Evolutionary conservation across 257 asterid species (phyloP).

Genomic region (Prunella vulgaris): DNA sequence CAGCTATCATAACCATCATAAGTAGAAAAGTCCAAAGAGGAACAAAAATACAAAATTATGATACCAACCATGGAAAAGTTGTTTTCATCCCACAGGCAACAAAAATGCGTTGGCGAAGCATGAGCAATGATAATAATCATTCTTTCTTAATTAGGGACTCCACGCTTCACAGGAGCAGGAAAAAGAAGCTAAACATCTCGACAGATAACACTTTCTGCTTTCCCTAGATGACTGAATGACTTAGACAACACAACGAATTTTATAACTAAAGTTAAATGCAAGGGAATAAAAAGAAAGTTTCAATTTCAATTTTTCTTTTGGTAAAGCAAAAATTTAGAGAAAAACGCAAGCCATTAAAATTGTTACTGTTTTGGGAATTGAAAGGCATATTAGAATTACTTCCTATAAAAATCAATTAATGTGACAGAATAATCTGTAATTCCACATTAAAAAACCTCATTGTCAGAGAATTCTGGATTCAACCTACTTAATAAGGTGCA

Average conservation of each 20-base stretch:
- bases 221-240: slow-evolving; percentile 4
- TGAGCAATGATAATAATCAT: slow-evolving; percentile 20
- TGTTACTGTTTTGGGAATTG: neutral
- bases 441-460: neutral
- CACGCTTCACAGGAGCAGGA: slow-evolving; percentile 28
- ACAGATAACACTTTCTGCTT: slow-evolving; percentile 11
- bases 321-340: slow-evolving; percentile 6
- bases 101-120: slow-evolving; percentile 39
- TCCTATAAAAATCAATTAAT: neutral
- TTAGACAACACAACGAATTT: neutral
- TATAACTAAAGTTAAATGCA: neutral
- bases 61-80: slow-evolving; percentile 33
- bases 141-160: slow-evolving; percentile 17
- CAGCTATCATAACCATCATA: slow-evolving; percentile 41
- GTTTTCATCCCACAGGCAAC: slow-evolving; percentile 30
- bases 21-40: slow-evolving; percentile 30
- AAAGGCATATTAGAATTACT: slow-evolving; percentile 6
- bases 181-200: slow-evolving; percentile 20
- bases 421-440: neutral
- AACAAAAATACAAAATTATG: slow-evolving; percentile 58
- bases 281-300: slow-evolving; percentile 11
- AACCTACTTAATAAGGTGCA: neutral
- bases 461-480: neutral
- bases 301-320: neutral
- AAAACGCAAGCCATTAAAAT: neutral